Conservation (phyloP, 2,329 filamentous ascomycete species). For the Aspergillus viridinutans region DNA sequence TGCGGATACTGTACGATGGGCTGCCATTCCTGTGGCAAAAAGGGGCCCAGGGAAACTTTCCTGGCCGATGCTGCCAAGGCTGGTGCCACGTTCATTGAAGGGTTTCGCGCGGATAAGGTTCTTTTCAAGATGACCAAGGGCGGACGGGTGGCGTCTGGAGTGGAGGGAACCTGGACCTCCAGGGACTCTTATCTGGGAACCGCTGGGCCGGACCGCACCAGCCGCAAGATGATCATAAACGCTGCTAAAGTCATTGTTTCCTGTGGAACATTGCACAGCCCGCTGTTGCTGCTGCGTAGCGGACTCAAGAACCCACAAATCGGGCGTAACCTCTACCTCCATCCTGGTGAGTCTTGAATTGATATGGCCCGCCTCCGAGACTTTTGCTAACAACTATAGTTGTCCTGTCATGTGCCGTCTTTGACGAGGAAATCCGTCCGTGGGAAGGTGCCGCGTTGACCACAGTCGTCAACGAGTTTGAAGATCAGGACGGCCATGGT, state of each 20-base stretch:
- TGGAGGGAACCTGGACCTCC: conserved; percentile 71
- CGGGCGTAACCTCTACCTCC: conserved; percentile 74
- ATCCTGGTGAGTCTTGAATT: conserved; percentile 60
- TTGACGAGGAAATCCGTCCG: conserved; percentile 64
- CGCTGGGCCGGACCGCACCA: conserved; percentile 48
- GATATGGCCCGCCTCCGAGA: no score
- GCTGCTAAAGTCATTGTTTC: conserved; percentile 80
- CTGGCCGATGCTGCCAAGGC: conserved; percentile 73
- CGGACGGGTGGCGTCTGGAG: conserved; percentile 60
- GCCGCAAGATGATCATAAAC: conserved; percentile 64
- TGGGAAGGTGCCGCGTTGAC: conserved; percentile 81
- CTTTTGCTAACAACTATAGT: conserved; percentile 15
- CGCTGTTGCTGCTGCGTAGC: conserved; percentile 70
- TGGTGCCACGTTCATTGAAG: conserved; percentile 79
- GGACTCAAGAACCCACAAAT: conserved; percentile 78
- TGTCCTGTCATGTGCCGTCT: conserved; percentile 53
- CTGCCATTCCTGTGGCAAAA: conserved; percentile 66
- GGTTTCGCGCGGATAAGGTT: conserved; percentile 67
- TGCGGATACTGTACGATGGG: conserved; percentile 64
- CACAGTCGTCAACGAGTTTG: conserved; percentile 68
- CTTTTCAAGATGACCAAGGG: conserved; percentile 57
- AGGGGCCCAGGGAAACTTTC: conserved; percentile 71
- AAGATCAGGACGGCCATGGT: conserved; percentile 73
- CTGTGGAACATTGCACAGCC: conserved; percentile 70
- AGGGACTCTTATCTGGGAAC: conserved; percentile 61